phyloP scores from a whole-genome alignment of 192 early-diverging fungal genomes.

The Coemansia sp. region DNA sequence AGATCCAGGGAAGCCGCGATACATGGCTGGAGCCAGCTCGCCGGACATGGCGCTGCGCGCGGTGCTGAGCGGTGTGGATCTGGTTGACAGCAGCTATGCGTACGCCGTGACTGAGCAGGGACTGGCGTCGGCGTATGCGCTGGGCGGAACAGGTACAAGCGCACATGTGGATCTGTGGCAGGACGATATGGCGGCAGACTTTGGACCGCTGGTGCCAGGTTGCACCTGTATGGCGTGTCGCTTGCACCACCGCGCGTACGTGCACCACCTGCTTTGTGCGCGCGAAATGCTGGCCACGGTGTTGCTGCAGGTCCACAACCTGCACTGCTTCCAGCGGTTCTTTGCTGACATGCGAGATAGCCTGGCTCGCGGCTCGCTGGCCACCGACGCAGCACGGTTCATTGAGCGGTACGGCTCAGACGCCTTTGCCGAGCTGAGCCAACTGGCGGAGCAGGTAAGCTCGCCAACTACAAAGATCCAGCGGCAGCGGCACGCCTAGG shows the following conservation, averaged over 20 bases:
- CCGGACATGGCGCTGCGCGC: slow-evolving; percentile 44
- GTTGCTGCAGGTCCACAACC: slow-evolving; percentile 65
- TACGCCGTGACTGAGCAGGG: slow-evolving; percentile 65
- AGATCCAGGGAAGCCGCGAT: slow-evolving; percentile 35
- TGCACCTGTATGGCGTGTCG: slow-evolving; percentile 70
- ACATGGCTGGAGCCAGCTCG: slow-evolving; percentile 49
- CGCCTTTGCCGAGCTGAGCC: slow-evolving; percentile 41
- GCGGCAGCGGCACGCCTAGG: slow-evolving; percentile 36
- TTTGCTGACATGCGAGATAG: slow-evolving; percentile 43
- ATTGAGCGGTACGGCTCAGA: slow-evolving; percentile 21
- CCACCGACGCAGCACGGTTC: slow-evolving; percentile 27
- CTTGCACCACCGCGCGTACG: slow-evolving; percentile 68
- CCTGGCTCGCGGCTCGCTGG: slow-evolving; percentile 32
- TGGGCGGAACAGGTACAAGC: slow-evolving; percentile 16
- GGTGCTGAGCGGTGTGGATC: slow-evolving; percentile 59
- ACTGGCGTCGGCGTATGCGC: slow-evolving; percentile 61
- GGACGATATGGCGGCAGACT: slow-evolving; percentile 59
- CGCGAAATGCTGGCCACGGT: slow-evolving; percentile 79
- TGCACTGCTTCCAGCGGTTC: slow-evolving; percentile 45
- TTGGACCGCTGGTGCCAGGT: slow-evolving; percentile 59
- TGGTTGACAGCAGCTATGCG: slow-evolving; percentile 73
- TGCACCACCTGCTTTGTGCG: slow-evolving; percentile 70
- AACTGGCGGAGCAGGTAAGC: slow-evolving; percentile 25
- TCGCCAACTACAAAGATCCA: slow-evolving; percentile 54
- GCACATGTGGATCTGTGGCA: slow-evolving; percentile 58